Conservation (phyloP, 2,329 filamentous ascomycete species). For the Pseudopyrenochaeta lycopersici region DNA sequence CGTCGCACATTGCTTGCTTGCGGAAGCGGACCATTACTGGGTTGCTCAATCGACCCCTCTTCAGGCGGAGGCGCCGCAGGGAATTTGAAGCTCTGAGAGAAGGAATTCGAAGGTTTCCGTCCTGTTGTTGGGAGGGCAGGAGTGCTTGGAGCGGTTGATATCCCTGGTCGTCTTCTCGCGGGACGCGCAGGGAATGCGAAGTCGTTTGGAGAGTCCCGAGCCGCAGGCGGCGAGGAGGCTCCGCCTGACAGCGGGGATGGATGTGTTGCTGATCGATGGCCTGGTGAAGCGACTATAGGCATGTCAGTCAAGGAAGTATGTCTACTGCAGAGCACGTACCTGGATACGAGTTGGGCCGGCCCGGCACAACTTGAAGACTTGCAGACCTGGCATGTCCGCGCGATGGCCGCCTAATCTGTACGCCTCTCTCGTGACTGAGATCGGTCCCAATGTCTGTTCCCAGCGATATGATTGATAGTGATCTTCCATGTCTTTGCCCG, state of each 20-base stretch:
- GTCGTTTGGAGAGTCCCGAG: slow-evolving; percentile 34
- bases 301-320: slow-evolving; percentile 23
- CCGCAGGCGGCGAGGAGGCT: slow-evolving; percentile 47
- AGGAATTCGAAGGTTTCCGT: slow-evolving; percentile 52
- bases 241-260: slow-evolving; percentile 55
- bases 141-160: slow-evolving; percentile 51
- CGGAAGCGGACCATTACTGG: slow-evolving; percentile 45
- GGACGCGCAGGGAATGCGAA: slow-evolving; percentile 42
- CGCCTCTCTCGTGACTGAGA: slow-evolving; percentile 34
- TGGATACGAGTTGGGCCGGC: slow-evolving; percentile 44
- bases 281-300: slow-evolving; percentile 38
- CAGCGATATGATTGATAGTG: slow-evolving; percentile 60
- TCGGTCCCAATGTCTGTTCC: slow-evolving; percentile 53
- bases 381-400: slow-evolving; percentile 79
- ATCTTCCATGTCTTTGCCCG: slow-evolving; percentile 53
- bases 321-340: slow-evolving; percentile 23
- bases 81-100: slow-evolving; percentile 65
- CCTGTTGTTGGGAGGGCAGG: slow-evolving; percentile 49
- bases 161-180: slow-evolving; percentile 37
- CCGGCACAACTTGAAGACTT: slow-evolving; percentile 78
- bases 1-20: slow-evolving; percentile 43
- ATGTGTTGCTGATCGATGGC: slow-evolving; percentile 45
- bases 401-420: slow-evolving; percentile 55
- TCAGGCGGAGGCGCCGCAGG: slow-evolving; percentile 55
- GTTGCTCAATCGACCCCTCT: slow-evolving; percentile 38